Percentiles rank a stretch among this genome's conserved stretches.
Evolutionary conservation across 768 basidiomycete species (phyloP).

Genomic region (Trametopsis cervina): DNA sequence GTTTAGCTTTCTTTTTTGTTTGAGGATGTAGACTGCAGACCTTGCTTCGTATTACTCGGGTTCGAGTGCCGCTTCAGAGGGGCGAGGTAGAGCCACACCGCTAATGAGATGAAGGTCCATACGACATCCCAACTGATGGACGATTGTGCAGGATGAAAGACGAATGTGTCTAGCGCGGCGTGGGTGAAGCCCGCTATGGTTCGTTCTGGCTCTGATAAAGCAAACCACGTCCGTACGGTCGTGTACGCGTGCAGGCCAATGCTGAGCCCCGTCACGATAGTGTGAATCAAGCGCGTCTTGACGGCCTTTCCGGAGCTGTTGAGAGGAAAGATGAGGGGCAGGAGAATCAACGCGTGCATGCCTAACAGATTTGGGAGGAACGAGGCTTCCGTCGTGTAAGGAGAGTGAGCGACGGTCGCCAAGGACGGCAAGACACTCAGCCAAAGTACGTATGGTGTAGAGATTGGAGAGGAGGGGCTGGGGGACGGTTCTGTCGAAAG

Average conservation of each 20-base stretch:
- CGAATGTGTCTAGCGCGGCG: slow-evolving; percentile 29
- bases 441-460: slow-evolving; percentile 25
- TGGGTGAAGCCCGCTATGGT: slow-evolving; percentile 19
- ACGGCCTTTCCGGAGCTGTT: slow-evolving; percentile 16
- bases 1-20: too few species aligned
- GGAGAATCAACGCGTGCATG: slow-evolving; percentile 51
- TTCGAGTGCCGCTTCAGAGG: too few species aligned
- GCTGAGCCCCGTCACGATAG: slow-evolving; percentile 26
- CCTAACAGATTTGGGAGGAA: slow-evolving; percentile 55
- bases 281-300: slow-evolving; percentile 28
- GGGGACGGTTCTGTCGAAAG: neutral
- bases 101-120: slow-evolving; percentile 32
- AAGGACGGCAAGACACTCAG: slow-evolving; percentile 39
- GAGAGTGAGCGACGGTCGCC: slow-evolving; percentile 35
- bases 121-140: slow-evolving; percentile 62
- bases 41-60: too few species aligned
- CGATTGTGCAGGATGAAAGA: slow-evolving; percentile 53
- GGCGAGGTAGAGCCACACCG: neutral
- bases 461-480: slow-evolving; percentile 2
- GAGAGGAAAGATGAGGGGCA: slow-evolving; percentile 37
- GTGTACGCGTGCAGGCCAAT: slow-evolving; percentile 31
- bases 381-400: slow-evolving; percentile 32
- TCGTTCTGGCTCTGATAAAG: slow-evolving; percentile 13
- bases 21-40: too few species aligned
- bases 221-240: slow-evolving; percentile 20